These are phyloP conservation scores for Furcasterigmium sp. DNA, from an alignment of 2,329 filamentous ascomycete species.

Conservation along the genomic window DNA sequence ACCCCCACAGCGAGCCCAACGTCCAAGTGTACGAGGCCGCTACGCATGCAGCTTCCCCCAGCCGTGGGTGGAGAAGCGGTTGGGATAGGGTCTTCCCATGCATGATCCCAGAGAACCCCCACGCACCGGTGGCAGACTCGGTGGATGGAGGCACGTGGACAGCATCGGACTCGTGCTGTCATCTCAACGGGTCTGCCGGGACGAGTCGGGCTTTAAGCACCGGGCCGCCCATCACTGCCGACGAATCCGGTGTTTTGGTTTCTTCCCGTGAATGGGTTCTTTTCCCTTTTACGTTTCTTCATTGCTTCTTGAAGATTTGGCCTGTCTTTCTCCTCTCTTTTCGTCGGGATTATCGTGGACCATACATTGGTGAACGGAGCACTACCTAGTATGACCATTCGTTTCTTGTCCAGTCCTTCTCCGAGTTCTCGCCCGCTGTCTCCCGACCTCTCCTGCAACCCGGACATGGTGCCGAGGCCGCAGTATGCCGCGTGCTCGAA, in stretches of 20 bases:
- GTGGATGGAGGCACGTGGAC: not conserved
- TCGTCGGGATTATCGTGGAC: too few relatives aligned
- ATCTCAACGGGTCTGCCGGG: not conserved
- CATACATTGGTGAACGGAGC: too few relatives aligned
- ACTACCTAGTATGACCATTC: not conserved
- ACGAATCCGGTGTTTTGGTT: too few relatives aligned
- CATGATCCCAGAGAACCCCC: not conserved
- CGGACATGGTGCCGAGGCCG: slow-evolving; percentile 5
- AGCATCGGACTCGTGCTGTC: not conserved
- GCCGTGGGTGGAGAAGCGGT: not conserved
- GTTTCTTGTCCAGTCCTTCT: not conserved
- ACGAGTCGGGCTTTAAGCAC: not conserved
- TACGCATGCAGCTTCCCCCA: not conserved
- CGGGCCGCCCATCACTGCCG: not conserved
- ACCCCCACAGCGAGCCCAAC: slow-evolving; percentile 1
- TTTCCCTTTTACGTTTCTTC: too few relatives aligned
- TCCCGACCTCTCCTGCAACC: not conserved
- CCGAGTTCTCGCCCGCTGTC: not conserved
- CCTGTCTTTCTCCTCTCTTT: too few relatives aligned
- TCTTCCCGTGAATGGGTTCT: too few relatives aligned
- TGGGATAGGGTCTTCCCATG: not conserved
- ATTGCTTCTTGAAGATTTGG: too few relatives aligned
- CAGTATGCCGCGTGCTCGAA: slow-evolving; percentile 37
- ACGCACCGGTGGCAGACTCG: not conserved
- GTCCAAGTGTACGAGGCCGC: not conserved